Conservation (phyloP, 2,329 filamentous ascomycete genomes). For the Chaetomiaceae sp. region DNA sequence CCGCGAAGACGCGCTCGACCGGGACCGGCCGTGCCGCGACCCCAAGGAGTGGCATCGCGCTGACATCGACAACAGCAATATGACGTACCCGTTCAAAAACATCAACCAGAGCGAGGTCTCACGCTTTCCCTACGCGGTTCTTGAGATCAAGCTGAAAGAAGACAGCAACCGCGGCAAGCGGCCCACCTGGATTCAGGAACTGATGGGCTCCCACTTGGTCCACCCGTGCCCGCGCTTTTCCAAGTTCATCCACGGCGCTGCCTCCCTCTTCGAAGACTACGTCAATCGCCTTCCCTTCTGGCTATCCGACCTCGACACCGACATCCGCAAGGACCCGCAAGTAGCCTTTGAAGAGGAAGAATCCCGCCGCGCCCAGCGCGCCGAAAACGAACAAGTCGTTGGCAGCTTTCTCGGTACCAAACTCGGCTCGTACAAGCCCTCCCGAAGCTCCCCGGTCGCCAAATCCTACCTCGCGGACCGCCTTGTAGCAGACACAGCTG, state of each 20-base stretch:
- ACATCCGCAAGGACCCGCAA: constrained; percentile 91
- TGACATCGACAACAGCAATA: constrained; percentile 78
- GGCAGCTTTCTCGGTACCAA: constrained; percentile 74
- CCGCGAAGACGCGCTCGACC: constrained; percentile 70
- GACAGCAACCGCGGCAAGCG: constrained; percentile 58
- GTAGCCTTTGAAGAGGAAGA: constrained; percentile 89
- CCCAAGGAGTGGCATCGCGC: constrained; percentile 84
- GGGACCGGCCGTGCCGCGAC: constrained; percentile 80
- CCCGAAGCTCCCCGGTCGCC: constrained; percentile 62
- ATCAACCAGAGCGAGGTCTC: constrained; percentile 89
- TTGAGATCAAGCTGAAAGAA: constrained; percentile 87
- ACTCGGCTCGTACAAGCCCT: constrained; percentile 52
- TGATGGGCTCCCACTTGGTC: constrained; percentile 89
- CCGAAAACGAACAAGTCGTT: constrained; percentile 83
- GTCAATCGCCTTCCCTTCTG: constrained; percentile 97
- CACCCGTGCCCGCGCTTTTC: constrained; percentile 87
- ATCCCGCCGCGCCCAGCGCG: constrained; percentile 71
- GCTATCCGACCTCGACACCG: constrained; percentile 84
- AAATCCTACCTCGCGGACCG: constrained; percentile 61
- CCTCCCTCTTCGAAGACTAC: constrained; percentile 87
- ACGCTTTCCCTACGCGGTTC: constrained; percentile 81
- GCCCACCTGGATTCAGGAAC: constrained; percentile 81
- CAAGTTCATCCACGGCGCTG: constrained; percentile 93
- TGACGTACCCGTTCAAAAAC: constrained; percentile 82
- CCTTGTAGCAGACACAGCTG: constrained; percentile 44